These are phyloP conservation scores for Mallotus japonicus DNA, from an alignment of 441 rosid genomes.

Conservation along the genomic window DNA sequence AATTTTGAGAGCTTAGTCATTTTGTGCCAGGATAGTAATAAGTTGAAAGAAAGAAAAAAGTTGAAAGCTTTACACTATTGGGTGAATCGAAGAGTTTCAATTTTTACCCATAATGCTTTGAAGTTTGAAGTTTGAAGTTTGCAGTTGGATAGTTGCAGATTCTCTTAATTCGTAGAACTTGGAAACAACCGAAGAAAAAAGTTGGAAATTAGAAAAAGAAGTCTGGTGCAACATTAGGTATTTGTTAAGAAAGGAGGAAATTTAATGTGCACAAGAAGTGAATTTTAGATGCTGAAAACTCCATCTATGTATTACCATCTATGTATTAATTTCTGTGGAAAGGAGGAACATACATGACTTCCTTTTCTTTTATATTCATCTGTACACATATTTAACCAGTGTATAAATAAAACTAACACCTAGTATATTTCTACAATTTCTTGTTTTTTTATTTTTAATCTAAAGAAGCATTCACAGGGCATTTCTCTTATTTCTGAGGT, in stretches of 20 bases:
- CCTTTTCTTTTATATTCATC: neutral
- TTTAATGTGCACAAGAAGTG: neutral
- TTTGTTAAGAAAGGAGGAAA: neutral
- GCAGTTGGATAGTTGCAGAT: neutral
- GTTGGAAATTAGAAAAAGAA: neutral
- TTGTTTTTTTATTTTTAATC: neutral
- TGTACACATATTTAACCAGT: neutral
- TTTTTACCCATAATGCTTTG: neutral
- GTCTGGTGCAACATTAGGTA: neutral
- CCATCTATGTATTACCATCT: neutral
- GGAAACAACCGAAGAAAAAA: neutral
- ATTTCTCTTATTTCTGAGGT: neutral
- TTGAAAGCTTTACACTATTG: neutral
- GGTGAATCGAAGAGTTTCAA: constrained; percentile 6
- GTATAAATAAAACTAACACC: too few relatives aligned
- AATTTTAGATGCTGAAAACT: neutral
- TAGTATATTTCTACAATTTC: too few relatives aligned
- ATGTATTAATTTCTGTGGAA: neutral
- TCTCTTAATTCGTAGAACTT: neutral
- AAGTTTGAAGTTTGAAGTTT: constrained; percentile 6
- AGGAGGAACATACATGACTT: neutral
- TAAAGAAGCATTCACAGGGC: neutral
- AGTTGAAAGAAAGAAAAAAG: neutral
- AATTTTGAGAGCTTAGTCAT: neutral
- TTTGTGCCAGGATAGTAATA: neutral